Evolutionary conservation across 495 filamentous ascomycete genomes (phyloP), one percentile per base, ranked within the genome.

Genomic region (Melanomma pulvis-pyrius): DNA sequence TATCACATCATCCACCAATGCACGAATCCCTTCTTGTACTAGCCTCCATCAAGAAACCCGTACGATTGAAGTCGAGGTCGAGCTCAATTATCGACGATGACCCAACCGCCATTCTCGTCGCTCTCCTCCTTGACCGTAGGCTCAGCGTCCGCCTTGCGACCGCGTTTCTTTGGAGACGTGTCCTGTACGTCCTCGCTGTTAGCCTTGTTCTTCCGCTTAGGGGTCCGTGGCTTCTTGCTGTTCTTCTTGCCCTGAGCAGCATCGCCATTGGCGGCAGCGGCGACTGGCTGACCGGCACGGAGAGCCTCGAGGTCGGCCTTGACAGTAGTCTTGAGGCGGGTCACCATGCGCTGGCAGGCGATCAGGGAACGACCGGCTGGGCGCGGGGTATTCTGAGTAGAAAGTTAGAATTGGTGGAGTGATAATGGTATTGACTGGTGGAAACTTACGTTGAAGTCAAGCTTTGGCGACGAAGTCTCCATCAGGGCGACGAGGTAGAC

Each of bases 301-400:
- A 66, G 32, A 19, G 63, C 63, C 19, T 39, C 63, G 1, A 66
- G 22, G 21, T 66, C 63, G 15, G 4, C 63, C 25, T 66, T 66
- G 55, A 49, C 15, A 15, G 51, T 56, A 22, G 3, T 28, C 48
- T 66, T 66, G 28, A 66, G 63, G 13, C 63, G 63, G 8, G 44
- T 21, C 15, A 59, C 28, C 63, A 66, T 66, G 7, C 63, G 54
- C 56, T 66, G 46, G 32, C 63, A 66, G 8, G 63, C 63, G 34
- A 66, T 66, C 1, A 52, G 12, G 26, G 63, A 41, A 34, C 63
- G 54, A 12, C 63, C 63, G 30, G 36, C 30, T 1, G 63, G 63
- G 25, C 51, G 63, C 12, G 63, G 63, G n/a, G 63, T 53, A n/a
- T 32, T 41, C 63, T 66, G 21, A 6, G 32, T 57, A 21, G 21